Conservation (phyloP, 75 land plant genomes). For the Selaginella moellendorffii region DNA sequence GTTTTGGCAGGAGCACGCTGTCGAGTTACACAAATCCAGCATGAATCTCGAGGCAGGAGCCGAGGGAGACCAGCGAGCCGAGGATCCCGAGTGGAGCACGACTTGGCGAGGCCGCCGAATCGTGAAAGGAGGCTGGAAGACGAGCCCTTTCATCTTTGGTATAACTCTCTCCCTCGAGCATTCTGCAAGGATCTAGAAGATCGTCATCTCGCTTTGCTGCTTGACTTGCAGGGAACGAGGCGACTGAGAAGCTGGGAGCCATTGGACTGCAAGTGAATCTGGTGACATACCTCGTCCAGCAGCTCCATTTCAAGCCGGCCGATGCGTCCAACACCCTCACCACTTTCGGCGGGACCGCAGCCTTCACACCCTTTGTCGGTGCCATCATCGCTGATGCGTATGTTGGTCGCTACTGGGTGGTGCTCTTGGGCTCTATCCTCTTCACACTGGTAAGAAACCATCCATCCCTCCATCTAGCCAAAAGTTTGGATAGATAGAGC, state of each 20-base stretch:
- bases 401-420: slow-evolving; percentile 65
- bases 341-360: slow-evolving; percentile 60
- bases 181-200: neutral
- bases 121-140: slow-evolving; percentile 35
- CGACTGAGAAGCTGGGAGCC: neutral
- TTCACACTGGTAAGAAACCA: slow-evolving; percentile 47
- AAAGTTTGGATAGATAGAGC: too few relatives aligned
- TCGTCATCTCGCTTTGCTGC: neutral
- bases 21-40: too few relatives aligned
- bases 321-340: slow-evolving; percentile 63
- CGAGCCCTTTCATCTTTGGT: slow-evolving; percentile 82
- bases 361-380: slow-evolving; percentile 63
- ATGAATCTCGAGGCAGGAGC: too few relatives aligned
- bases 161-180: slow-evolving; percentile 4
- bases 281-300: slow-evolving; percentile 46
- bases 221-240: neutral
- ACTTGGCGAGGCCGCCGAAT: neutral
- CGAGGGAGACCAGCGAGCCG: too few relatives aligned
- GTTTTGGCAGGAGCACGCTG: too few relatives aligned
- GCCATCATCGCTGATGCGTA: slow-evolving; percentile 75
- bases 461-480: too few relatives aligned
- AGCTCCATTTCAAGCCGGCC: slow-evolving; percentile 44
- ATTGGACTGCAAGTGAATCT: slow-evolving; percentile 25
- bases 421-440: slow-evolving; percentile 43
- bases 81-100: neutral